A percentile compares a stretch with the other conserved stretches of the same genome.
These are phyloP conservation scores for Xylaria sp. DNA, from an alignment of 2,329 filamentous ascomycete species.

Conservation along the genomic window DNA sequence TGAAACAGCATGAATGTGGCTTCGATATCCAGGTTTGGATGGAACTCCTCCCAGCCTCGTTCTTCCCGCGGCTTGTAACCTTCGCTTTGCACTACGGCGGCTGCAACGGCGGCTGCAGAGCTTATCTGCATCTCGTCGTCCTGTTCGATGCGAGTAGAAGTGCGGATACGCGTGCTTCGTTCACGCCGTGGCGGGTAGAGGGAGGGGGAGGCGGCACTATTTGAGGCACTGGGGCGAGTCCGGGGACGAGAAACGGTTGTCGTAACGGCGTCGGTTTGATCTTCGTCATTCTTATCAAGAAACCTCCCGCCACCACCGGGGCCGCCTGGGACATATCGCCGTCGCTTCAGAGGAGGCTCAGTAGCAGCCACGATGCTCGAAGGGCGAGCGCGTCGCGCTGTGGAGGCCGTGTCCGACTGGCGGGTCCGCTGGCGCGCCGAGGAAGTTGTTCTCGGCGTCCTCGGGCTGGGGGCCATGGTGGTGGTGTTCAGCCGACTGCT, in stretches of 20 bases:
- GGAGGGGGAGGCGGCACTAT: constrained; percentile 59
- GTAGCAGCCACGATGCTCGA: constrained; percentile 54
- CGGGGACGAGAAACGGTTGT: constrained; percentile 64
- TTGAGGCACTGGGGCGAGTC: constrained; percentile 62
- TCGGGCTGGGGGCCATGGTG: constrained; percentile 50
- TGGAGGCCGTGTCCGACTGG: constrained; percentile 41
- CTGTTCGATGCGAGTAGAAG: constrained; percentile 61
- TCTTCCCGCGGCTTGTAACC: constrained; percentile 98
- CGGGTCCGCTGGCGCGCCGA: constrained; percentile 44
- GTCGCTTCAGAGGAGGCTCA: constrained; percentile 75
- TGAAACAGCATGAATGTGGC: constrained; percentile 80
- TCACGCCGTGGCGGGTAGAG: constrained; percentile 66
- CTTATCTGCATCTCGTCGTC: constrained; percentile 77
- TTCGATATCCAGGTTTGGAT: constrained; percentile 93
- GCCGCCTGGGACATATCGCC: constrained; percentile 86
- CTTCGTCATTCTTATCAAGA: constrained; percentile 75
- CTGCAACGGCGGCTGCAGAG: constrained; percentile 88
- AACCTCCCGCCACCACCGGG: constrained; percentile 88
- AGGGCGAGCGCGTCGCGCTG: constrained; percentile 50
- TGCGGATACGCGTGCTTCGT: constrained; percentile 66
- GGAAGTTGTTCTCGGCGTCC: constrained; percentile 47
- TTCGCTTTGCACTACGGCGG: constrained; percentile 88
- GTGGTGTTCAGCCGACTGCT: constrained; percentile 6
- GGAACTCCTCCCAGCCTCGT: constrained; percentile 96
- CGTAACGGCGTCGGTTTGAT: constrained; percentile 62